A percentile compares a stretch with the other conserved stretches of the same genome.
Conservation (phyloP, 345 rosid species). For the Hirschfeldia incana region DNA sequence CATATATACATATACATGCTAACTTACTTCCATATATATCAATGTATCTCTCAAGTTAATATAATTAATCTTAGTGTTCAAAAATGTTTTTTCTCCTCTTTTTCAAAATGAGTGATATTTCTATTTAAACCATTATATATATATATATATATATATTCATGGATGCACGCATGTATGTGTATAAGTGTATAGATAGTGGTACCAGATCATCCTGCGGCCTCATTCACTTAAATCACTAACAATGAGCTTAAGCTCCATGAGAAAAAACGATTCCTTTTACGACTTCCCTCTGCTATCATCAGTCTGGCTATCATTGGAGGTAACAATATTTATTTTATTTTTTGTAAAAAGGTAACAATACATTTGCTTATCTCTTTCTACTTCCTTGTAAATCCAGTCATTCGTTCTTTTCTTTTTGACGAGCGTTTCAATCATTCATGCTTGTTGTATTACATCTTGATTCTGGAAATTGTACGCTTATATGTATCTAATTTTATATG, state of each 20-base stretch:
- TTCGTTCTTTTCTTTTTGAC: neutral
- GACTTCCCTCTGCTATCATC: neutral
- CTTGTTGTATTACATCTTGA: neutral
- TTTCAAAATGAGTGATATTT: neutral
- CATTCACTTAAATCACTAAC: conserved; percentile 40
- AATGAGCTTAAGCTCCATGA: conserved; percentile 9
- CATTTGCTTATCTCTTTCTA: neutral
- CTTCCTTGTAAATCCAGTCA: neutral
- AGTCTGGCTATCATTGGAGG: conserved; percentile 14
- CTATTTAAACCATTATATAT: neutral
- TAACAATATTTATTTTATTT: neutral
- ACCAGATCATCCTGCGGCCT: conserved; percentile 43
- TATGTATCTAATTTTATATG: neutral
- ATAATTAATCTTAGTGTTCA: neutral
- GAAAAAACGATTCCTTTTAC: neutral
- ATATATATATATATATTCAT: neutral
- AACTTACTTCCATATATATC: neutral
- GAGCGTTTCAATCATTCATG: neutral
- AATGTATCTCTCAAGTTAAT: neutral
- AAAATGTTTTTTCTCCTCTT: neutral
- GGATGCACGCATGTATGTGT: conserved; percentile 2
- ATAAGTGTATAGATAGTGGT: neutral
- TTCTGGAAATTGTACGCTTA: neutral
- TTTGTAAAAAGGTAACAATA: conserved; percentile 18
- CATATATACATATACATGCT: neutral